These are phyloP conservation scores for Phaeosphaeria sp. DNA, from an alignment of 2,329 filamentous ascomycete genomes.

Conservation along the genomic window DNA sequence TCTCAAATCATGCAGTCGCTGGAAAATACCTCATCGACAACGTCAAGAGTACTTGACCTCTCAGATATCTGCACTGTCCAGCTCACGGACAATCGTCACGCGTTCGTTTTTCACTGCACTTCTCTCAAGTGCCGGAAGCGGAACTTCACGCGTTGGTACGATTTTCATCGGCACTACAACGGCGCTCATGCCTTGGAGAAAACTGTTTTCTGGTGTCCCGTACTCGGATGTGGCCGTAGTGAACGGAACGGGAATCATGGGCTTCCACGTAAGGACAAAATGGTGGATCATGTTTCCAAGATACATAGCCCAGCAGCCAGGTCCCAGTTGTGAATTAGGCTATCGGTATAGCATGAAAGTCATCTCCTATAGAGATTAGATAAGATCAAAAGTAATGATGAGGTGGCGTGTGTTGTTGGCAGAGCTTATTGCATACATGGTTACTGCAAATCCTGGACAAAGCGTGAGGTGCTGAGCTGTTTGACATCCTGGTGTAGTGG, in stretches of 20 bases:
- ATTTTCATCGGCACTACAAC: conserved; percentile 9
- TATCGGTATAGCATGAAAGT: too few relatives aligned
- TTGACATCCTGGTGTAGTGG: too few relatives aligned
- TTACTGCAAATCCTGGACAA: too few relatives aligned
- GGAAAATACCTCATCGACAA: too few relatives aligned
- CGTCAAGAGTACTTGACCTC: too few relatives aligned
- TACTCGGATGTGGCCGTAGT: background rate
- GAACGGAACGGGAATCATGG: background rate
- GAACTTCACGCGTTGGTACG: background rate
- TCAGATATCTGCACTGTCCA: background rate
- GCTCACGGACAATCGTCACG: background rate
- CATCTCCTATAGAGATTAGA: too few relatives aligned
- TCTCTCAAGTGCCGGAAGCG: background rate
- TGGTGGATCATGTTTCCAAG: background rate
- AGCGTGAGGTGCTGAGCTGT: too few relatives aligned
- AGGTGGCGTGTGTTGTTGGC: too few relatives aligned
- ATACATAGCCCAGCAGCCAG: background rate
- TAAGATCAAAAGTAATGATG: too few relatives aligned
- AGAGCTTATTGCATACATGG: too few relatives aligned
- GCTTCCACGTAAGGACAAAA: conserved; percentile 1
- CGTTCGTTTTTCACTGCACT: background rate
- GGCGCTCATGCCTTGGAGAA: background rate
- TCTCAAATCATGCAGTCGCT: too few relatives aligned
- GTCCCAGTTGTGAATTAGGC: too few relatives aligned
- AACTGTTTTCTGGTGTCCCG: conserved; percentile 1